Conservation (phyloP, 129 eudicot genomes). For the Gnaphalium uliginosum region DNA sequence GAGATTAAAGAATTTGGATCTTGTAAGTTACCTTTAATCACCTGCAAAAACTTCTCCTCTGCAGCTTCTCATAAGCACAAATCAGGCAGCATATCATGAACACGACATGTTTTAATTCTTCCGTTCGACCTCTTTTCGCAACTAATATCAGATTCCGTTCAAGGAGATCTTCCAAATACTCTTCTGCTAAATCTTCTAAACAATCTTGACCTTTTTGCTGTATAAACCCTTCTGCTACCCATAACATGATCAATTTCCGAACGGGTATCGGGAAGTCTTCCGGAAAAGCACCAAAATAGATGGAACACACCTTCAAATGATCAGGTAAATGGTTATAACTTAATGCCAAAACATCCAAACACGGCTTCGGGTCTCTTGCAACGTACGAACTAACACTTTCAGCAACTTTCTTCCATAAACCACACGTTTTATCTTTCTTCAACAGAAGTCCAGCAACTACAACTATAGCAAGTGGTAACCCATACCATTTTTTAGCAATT, state of each 20-base stretch:
- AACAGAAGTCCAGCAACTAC: constrained; percentile 46
- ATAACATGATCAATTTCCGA: constrained; percentile 38
- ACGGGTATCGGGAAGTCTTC: constrained; percentile 44
- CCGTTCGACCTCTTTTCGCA: constrained; percentile 33
- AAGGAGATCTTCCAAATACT: constrained; percentile 46
- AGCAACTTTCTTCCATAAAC: constrained; percentile 46
- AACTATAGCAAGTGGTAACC: constrained; percentile 50
- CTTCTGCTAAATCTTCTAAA: constrained; percentile 52
- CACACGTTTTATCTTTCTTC: constrained; percentile 41
- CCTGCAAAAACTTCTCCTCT: constrained; percentile 46
- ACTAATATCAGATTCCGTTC: constrained; percentile 40
- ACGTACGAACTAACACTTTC: constrained; percentile 50
- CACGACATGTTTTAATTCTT: constrained; percentile 40
- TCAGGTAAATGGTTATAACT: constrained; percentile 47
- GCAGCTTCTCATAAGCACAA: constrained; percentile 36
- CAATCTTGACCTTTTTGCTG: constrained; percentile 30
- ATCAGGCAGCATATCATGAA: constrained; percentile 45
- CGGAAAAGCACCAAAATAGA: constrained; percentile 49
- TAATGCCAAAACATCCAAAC: constrained; percentile 33
- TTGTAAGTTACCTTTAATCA: constrained; percentile 24
- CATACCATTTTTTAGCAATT: constrained; percentile 41
- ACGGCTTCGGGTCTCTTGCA: constrained; percentile 49
- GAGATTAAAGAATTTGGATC: constrained; percentile 22
- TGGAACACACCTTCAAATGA: constrained; percentile 49
- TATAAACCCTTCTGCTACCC: constrained; percentile 63